Evolutionary conservation across 2,329 filamentous ascomycete genomes (phyloP), one percentile per base, ranked within the genome.

Genomic region (Fusarium dimerum): DNA sequence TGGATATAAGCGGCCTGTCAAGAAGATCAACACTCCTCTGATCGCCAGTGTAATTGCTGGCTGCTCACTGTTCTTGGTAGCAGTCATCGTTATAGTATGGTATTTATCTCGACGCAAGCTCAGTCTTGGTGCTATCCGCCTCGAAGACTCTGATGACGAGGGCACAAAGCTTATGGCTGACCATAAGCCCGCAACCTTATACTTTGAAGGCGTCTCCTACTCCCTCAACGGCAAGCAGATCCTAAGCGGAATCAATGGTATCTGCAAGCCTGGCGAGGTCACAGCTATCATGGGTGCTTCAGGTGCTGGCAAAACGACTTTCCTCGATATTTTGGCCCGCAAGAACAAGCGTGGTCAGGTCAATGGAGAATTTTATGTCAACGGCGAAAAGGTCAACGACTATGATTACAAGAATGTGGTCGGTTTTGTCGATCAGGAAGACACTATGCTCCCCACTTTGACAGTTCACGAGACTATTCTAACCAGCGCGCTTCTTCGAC

Each of bases 261-360:
- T 91, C 40, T 92, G 93, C n/a, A 88, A 89, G 61, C 92, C 93
- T 3, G 95, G 95, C n/a, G 92, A 99, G 70, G 84, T 97, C 8
- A 90, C 93, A 60, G 94, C 94, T 9, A 96, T 99, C 65, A 99
- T 99, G 93, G 94, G 94, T 51, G 93, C 94, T 8, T 99, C 94
- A 1, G 94, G 94, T 30, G 95, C 94, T 40, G 94, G 94, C 53
- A 99, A 99, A 75, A 99, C 94, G 0, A 96, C 92, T 0, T 97
- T 99, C 71, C 78, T 99, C 42, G 94, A 99, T 68, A 96, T 99
- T 53, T 78, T 99, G 43, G 94, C 94, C 9, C 86, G 92, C 57
- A 99, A 97, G 79, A 97, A 97, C 73, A 99, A 99, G 75, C 86
- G 92, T 34, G 95, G 94, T 39, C 72, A 79, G 2, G 83, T 89